Conservation (phyloP, 345 rosid species). For the Gossypium turneri region DNA sequence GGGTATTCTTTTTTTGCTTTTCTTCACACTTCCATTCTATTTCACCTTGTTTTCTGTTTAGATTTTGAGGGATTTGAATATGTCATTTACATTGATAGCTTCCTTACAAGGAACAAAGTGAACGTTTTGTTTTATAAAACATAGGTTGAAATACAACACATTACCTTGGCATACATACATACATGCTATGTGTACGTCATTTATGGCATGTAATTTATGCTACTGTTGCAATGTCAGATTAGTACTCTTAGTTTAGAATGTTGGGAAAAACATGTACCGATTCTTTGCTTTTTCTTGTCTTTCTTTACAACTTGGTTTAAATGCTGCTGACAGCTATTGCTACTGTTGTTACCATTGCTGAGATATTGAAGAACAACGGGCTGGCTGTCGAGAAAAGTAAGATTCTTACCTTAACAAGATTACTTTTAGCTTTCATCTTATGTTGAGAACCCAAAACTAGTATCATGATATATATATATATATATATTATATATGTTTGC, state of each 20-base stretch:
- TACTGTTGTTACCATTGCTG: slow-evolving; percentile 72
- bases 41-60: no score
- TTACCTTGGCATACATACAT: no score
- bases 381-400: slow-evolving; percentile 66
- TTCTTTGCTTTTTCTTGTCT: background rate
- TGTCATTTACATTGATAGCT: no score
- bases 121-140: background rate
- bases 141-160: background rate
- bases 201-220: background rate
- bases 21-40: background rate
- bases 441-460: slow-evolving; percentile 4
- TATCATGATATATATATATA: no score
- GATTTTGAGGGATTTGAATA: no score
- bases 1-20: slow-evolving; percentile 35
- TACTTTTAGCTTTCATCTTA: background rate
- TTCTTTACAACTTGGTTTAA: background rate
- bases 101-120: background rate
- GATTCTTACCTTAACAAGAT: slow-evolving; percentile 10
- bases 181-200: background rate
- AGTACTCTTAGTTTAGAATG: background rate
- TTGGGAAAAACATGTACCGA: background rate
- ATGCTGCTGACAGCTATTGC: slow-evolving; percentile 47
- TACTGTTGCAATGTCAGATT: background rate
- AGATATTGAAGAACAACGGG: slow-evolving; percentile 71
- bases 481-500: background rate